Evolutionary conservation across 2,329 filamentous ascomycete genomes (phyloP).

Genomic region (Aspergillus viridinutans): DNA sequence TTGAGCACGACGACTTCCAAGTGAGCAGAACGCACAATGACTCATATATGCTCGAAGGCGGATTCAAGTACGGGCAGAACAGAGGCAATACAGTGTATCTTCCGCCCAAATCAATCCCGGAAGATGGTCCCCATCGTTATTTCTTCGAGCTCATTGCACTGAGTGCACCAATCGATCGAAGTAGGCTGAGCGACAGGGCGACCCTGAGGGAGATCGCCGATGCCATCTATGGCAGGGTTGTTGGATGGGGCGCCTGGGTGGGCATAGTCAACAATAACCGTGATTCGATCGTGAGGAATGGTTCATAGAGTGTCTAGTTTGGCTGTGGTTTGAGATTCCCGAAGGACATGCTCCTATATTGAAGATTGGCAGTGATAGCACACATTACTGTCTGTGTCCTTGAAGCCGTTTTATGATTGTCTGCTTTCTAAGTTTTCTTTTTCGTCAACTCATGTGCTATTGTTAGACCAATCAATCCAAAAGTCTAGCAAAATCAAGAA

Average conservation of each 20-base stretch:
- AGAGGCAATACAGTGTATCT: conserved; percentile 41
- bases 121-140: conserved; percentile 52
- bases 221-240: conserved; percentile 46
- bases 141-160: conserved; percentile 50
- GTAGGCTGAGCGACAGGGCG: conserved; percentile 34
- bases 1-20: conserved; percentile 39
- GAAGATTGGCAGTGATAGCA: neutral
- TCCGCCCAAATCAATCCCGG: conserved; percentile 45
- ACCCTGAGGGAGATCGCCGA: conserved; percentile 43
- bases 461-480: neutral
- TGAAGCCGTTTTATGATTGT: neutral
- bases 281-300: neutral
- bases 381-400: neutral
- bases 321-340: neutral
- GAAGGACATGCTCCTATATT: neutral
- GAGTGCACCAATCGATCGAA: conserved; percentile 40
- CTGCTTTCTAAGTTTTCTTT: neutral
- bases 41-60: conserved; percentile 28
- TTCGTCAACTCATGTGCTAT: neutral
- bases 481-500: neutral
- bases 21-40: conserved; percentile 17
- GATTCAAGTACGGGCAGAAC: conserved; percentile 47
- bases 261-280: conserved; percentile 42
- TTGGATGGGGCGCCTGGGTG: conserved; percentile 50
- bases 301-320: neutral